Base-by-base conservation (phyloP, 495 filamentous ascomycete genomes). In the Entonaema liquescens region DNA sequence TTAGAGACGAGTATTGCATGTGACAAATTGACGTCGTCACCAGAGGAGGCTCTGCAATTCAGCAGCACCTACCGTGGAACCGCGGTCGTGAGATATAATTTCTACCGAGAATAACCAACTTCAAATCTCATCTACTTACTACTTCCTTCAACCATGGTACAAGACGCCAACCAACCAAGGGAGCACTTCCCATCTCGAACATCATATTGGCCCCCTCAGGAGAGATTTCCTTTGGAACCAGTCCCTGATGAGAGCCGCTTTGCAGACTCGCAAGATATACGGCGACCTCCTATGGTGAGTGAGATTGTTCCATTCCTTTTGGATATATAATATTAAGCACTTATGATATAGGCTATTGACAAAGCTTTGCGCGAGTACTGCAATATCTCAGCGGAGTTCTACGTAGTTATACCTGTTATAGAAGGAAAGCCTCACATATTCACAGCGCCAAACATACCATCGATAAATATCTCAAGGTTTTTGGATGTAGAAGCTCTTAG, bases 361-460 rank as follows among this genome's bases (percentile, higher is more conserved):
- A 72, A 74, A 33, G 80, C 79, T 8, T 63, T 84, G 2, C 74
- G 77, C 13, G 80, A 81, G 21, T 73, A 79, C 13, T 83, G 81
- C 65, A 67, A 72, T 31, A 78, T 84, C 49, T 62, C 75, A 11
- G 71, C 70, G 0, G 67, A 77, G n/a, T 73, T 73, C 62, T 84
- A 78, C 53, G 79, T 84, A 35, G 71, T 82, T 12, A 79, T 78
- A 33, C 67, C 74, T 11, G 26, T 77, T 17, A 74, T 73, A 11
- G 79, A 80, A 19, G 81, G 80, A 3, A 65, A 72, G 4, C 57
- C 69, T 6, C 68, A 55, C 8, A 74, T 75, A 26, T 83, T 82
- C 55, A 70, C 77, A 0, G 76, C 76, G 1, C 79, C 77, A 2
- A 44, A 68, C 3, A 54, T 65, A 67, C 26, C 79, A 0, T 49